Percentiles rank a stretch among this genome's conserved stretches.
phyloP scores from a whole-genome alignment of 2,329 filamentous ascomycete genomes.

The Cercospora beticola region DNA sequence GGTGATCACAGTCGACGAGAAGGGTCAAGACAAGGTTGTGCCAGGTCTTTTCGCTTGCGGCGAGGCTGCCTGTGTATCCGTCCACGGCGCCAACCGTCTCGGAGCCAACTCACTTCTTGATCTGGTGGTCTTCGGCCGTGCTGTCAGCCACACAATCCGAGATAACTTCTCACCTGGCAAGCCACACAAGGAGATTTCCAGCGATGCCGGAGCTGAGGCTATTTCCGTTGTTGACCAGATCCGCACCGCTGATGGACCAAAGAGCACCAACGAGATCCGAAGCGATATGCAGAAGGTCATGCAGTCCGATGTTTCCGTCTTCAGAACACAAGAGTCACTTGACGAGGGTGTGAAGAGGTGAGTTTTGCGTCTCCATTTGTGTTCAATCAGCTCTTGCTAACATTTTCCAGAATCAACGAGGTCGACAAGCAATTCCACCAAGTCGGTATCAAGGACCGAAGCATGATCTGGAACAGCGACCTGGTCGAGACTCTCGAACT shows the following conservation, averaged over 20 bases:
- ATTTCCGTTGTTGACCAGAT: constrained; percentile 84
- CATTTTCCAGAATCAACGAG: constrained; percentile 61
- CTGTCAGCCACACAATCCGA: constrained; percentile 93
- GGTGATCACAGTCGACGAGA: constrained; percentile 82
- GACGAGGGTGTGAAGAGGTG: constrained; percentile 82
- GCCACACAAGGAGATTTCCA: constrained; percentile 73
- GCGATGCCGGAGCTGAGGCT: constrained; percentile 84
- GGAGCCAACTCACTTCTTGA: constrained; percentile 98
- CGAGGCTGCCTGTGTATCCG: constrained; percentile 95
- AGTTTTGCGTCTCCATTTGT: constrained; percentile 13
- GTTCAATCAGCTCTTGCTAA: constrained; percentile 20
- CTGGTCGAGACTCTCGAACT: constrained; percentile 95
- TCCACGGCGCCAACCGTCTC: constrained; percentile 96
- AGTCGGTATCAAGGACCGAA: constrained; percentile 94
- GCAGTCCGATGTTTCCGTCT: constrained; percentile 95
- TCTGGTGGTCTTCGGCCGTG: constrained; percentile 95
- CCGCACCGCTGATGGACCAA: constrained; percentile 79
- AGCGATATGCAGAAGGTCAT: constrained; percentile 96
- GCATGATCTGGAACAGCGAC: constrained; percentile 99
- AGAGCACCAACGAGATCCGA: constrained; percentile 84
- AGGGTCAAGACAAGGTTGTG: constrained; percentile 88
- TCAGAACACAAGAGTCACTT: constrained; percentile 89
- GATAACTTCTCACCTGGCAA: constrained; percentile 86
- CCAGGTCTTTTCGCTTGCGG: constrained; percentile 94
- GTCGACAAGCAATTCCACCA: constrained; percentile 79